phyloP scores from a whole-genome alignment of 2,329 filamentous ascomycete species.

The Botrytis elliptica region DNA sequence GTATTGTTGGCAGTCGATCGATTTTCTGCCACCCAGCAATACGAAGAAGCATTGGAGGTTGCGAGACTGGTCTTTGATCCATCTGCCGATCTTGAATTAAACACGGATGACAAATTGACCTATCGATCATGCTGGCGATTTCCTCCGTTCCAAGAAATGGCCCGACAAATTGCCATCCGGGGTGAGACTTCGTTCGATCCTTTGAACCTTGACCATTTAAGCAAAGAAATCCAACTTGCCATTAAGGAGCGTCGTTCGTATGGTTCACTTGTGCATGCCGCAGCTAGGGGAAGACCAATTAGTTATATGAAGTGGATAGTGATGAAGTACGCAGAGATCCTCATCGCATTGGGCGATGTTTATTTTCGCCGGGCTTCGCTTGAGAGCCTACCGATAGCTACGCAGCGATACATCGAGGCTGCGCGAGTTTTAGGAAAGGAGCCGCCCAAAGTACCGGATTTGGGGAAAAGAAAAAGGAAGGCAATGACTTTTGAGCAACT shows the following conservation, averaged over 20 bases:
- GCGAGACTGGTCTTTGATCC: background rate
- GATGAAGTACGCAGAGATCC: conserved; percentile 39
- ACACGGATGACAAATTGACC: background rate
- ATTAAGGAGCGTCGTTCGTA: background rate
- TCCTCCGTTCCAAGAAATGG: conserved; percentile 3
- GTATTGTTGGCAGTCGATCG: conserved; percentile 29
- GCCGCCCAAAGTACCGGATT: background rate
- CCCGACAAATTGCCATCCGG: background rate
- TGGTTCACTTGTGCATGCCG: conserved; percentile 34
- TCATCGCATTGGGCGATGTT: conserved; percentile 37
- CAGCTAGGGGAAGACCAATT: conserved; percentile 32
- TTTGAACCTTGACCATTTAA: background rate
- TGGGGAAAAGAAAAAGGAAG: background rate
- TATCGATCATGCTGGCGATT: conserved; percentile 1
- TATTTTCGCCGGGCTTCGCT: conserved; percentile 35
- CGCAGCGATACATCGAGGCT: conserved; percentile 37
- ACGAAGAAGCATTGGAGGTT: conserved; percentile 24
- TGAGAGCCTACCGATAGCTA: conserved; percentile 38
- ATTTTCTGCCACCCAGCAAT: conserved; percentile 31
- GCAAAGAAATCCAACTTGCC: background rate
- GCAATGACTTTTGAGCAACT: background rate
- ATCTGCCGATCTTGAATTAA: background rate
- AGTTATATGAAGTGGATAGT: conserved; percentile 40
- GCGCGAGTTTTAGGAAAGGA: conserved; percentile 33
- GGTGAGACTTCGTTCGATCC: conserved; percentile 33